Evolutionary conservation across 306 rosid species (phyloP), one percentile per base, ranked within the genome.

Genomic region (Urtica urens): DNA sequence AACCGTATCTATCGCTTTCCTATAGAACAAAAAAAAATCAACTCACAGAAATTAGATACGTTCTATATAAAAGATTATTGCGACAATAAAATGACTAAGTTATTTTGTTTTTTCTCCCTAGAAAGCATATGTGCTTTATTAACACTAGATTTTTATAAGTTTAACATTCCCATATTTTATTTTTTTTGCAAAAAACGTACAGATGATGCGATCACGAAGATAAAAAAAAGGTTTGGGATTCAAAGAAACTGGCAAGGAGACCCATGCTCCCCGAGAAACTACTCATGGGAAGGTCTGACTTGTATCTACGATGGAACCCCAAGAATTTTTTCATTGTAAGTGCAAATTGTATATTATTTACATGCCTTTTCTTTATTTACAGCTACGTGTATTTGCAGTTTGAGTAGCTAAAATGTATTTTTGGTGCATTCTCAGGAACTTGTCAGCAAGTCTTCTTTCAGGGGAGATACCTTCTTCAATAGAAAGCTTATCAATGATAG

Each of bases 381-480:
- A 45, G 9, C 5, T 9, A 45, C 28, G 1, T 21, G 9, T 45
- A 2, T 3, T 5, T 8, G 18, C 47, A 11, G 7, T 62, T 35
- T 23, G 8, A 38, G 42, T 26, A 38, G 27, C 3, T 35, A 57
- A 44, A 10, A 24, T 55, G 10, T 10, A 23, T 12, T 29, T 31
- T 31, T 27, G 46, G 51, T 69, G 63, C 6, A 42, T 28, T 28
- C 57, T 19, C 53, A 82, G 87, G 77, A 25, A 47, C 45, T 62
- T 78, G 40, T 65, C 79, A 35, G 73, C 83, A 6, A 68, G 79
- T 63, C 73, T 69, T 38, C 33, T 82, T n/a, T 44, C 51, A 0
- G 83, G 87, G 27, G 65, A 29, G 24, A 65, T 82, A 46, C 2
- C 59, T 26, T 54, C 53, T 23, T 45, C 55, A 0, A 70, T 82